Base-by-base conservation (phyloP, 2,329 filamentous ascomycete species). In the Aspergillus ochraceus region DNA sequence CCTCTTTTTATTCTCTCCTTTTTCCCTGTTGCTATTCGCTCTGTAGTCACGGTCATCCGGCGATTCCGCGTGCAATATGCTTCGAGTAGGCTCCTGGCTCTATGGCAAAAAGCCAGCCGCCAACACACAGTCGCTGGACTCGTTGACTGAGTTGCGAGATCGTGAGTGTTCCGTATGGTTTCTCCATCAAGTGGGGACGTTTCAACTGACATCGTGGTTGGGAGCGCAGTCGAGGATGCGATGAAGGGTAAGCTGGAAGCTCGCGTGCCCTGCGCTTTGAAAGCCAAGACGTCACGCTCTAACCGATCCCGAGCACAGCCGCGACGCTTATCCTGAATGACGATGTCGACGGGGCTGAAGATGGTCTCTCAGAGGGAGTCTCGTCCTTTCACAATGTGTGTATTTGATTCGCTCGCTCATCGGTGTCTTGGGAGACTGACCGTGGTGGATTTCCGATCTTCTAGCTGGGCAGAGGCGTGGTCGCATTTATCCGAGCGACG, bases 291-390 rank as follows among this genome's bases (percentile, higher is more conserved):
- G 59, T 55, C 54, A 59, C 60, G 51, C 52, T 50, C 57, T 45
- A 57, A 45, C 10, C 49, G 55, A 45, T 63, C 54, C 49, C 29
- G 54, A 47, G 11, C 47, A 63, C 49, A 74, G 89, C 90, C 45
- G 86, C 89, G 4, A 83, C 84, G 9, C 80, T 90, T 59, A 91
- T 97, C 67, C 89, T 97, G 83, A 89, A 95, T 71, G 92, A 97
- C 77, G 92, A 98, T 77, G 89, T 98, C 61, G 90, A 92, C 39
- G 88, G 86, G 45, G 95, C 95, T 6, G 91, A 96, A 77, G 81
- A 82, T 61, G 86, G 87, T 47, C 82, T 97, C 39, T 84, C 84
- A 54, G 84, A 88, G 66, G 88, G 90, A 49, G 84, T 85, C 66
- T 97, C 93, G 6, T 86, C 91, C n/a, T 98, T 96, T 72, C 95